Conservation (phyloP, 495 filamentous ascomycete genomes). For the Aspergillus ostianus region DNA sequence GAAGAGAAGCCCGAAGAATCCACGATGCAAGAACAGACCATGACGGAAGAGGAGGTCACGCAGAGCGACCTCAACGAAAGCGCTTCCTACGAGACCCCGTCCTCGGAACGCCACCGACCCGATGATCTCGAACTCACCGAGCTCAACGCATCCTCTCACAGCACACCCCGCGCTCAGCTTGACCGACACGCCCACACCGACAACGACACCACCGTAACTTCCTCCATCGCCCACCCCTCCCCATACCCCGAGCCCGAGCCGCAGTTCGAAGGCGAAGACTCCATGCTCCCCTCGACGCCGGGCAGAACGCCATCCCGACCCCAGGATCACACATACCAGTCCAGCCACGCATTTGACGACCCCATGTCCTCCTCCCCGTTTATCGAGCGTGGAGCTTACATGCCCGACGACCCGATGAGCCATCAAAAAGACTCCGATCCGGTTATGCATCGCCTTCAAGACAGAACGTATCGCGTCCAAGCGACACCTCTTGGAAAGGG, state of each 20-base stretch:
- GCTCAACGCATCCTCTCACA: constrained; percentile 55
- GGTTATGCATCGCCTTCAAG: constrained; percentile 80
- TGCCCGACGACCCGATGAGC: constrained; percentile 32
- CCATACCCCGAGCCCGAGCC: constrained; percentile 30
- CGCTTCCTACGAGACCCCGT: constrained; percentile 38
- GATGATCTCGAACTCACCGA: constrained; percentile 51
- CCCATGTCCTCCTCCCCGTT: constrained; percentile 49
- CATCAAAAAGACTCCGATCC: constrained; percentile 56
- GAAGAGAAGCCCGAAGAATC: constrained; percentile 65
- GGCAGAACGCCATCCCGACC: constrained; percentile 20
- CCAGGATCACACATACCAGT: constrained; percentile 6
- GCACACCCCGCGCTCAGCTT: constrained; percentile 50
- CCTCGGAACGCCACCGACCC: constrained; percentile 37
- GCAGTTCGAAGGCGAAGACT: constrained; percentile 40
- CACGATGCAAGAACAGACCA: constrained; percentile 49
- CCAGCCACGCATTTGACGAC: constrained; percentile 29
- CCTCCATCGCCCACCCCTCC: constrained; percentile 54
- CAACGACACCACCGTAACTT: constrained; percentile 58
- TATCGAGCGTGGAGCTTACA: constrained; percentile 45
- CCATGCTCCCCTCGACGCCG: constrained; percentile 45
- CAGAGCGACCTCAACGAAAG: constrained; percentile 31
- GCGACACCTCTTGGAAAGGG: constrained; percentile 75
- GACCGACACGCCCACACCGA: constrained; percentile 15
- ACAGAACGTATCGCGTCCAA: constrained; percentile 91
- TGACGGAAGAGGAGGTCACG: constrained; percentile 49